A percentile compares a stretch with the other conserved stretches of the same genome.
These are phyloP conservation scores for Scheffersomyces titani DNA, from an alignment of 1,139 yeast genomes.

Conservation along the genomic window DNA sequence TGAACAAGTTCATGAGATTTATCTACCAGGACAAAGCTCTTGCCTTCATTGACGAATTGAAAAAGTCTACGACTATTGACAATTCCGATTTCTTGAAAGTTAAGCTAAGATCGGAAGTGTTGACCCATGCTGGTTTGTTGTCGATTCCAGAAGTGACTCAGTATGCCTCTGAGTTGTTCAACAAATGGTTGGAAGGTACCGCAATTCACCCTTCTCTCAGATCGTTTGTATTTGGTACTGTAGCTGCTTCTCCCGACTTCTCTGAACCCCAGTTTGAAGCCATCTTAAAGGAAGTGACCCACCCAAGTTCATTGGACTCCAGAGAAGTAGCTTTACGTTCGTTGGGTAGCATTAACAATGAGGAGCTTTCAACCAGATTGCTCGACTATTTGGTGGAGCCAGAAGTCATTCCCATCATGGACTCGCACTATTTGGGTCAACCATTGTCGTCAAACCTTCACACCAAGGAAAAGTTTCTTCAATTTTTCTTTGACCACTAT, in stretches of 20 bases:
- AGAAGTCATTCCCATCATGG: slow-evolving; percentile 64
- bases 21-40: slow-evolving; percentile 43
- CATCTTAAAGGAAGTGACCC: slow-evolving; percentile 49
- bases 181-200: slow-evolving; percentile 32
- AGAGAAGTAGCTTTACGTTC: slow-evolving; percentile 66
- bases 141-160: slow-evolving; percentile 51
- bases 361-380: slow-evolving; percentile 35
- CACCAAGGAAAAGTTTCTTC: slow-evolving; percentile 56
- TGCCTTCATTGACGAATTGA: slow-evolving; percentile 26
- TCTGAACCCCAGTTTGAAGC: slow-evolving; percentile 46
- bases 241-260: slow-evolving; percentile 44
- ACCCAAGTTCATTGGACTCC: slow-evolving; percentile 66
- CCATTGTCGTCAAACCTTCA: slow-evolving; percentile 53
- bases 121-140: slow-evolving; percentile 52
- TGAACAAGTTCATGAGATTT: slow-evolving; percentile 41
- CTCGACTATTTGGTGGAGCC: slow-evolving; percentile 42
- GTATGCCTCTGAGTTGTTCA: slow-evolving; percentile 46
- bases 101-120: slow-evolving; percentile 53
- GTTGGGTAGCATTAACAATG: slow-evolving; percentile 55
- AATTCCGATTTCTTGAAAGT: slow-evolving; percentile 42
- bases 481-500: slow-evolving; percentile 57
- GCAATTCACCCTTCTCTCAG: slow-evolving; percentile 57
- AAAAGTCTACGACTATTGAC: slow-evolving; percentile 15
- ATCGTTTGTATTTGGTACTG: slow-evolving; percentile 52
- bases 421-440: slow-evolving; percentile 58